Conservation (phyloP, 768 basidiomycete genomes). For the Sporobolomyces pararoseus region DNA sequence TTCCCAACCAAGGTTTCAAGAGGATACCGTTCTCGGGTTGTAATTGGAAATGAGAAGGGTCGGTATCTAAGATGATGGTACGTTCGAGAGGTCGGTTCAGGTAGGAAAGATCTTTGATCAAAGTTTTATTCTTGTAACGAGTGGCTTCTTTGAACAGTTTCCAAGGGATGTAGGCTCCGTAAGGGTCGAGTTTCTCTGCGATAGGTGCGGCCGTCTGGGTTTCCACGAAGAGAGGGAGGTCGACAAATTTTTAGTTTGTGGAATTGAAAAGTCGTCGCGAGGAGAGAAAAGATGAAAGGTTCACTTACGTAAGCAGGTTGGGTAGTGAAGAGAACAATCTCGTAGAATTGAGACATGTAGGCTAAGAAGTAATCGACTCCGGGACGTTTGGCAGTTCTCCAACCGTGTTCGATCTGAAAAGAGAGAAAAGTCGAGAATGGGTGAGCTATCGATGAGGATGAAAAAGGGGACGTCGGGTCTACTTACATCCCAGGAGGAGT, state of each 20-base stretch:
- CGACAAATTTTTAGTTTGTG: no score
- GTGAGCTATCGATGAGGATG: no score
- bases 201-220: constrained; percentile 77
- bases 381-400: constrained; percentile 95
- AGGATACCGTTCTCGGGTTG: constrained; percentile 87
- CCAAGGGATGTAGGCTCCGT: constrained; percentile 81
- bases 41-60: constrained; percentile 67
- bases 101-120: constrained; percentile 93
- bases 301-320: constrained; percentile 77
- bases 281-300: background rate
- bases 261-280: no score
- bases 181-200: constrained; percentile 89
- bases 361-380: constrained; percentile 97
- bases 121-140: constrained; percentile 70
- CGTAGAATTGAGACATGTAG: constrained; percentile 96
- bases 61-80: constrained; percentile 80
- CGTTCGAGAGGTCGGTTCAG: constrained; percentile 89
- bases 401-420: constrained; percentile 77
- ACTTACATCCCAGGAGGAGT: constrained; percentile 91
- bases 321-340: constrained; percentile 90
- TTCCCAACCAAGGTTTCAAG: constrained; percentile 80
- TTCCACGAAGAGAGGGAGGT: no score
- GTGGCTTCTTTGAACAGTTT: constrained; percentile 91
- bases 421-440: no score
- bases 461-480: background rate